Evolutionary conservation across 495 filamentous ascomycete genomes (phyloP), one percentile per base, ranked within the genome.

Genomic region (Neurospora sp.): DNA sequence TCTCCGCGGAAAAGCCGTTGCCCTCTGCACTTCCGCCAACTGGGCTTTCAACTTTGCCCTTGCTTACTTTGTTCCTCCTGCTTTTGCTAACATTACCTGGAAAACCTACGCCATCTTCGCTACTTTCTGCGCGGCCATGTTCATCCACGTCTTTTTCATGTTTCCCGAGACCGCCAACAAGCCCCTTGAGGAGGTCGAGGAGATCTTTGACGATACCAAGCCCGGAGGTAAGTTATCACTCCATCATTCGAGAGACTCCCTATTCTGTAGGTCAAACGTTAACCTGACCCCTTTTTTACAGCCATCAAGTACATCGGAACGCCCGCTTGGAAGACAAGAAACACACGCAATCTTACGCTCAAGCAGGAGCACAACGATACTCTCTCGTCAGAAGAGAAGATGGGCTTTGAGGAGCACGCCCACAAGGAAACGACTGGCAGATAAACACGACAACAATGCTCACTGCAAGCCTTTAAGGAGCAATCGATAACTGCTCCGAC

Each of bases 111-210:
- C 93, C 54, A 78, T 94, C 28, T 95, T 94, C 75, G 92, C 90
- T 42, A 88, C 90, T 10, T 94, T 94, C 80, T 92, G 89, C 79
- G 88, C 89, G 70, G 82, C 84, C 72, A 93, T 92, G 89, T 87
- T 88, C 69, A 77, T 92, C 24, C 93, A 94, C 77, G 87, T 89
- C n/a, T 93, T 89, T 83, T 93, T 94, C 82, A 82, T 92, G 75
- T 93, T 95, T 85, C 93, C 92, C 1, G 92, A 96, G 81, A 94
- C 92, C 0, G 86, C 88, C n/a, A 92, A 92, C 70, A 93, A 93
- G 85, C 90, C 92, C 15, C 86, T 94, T 4, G 93, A 94, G 74
- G 92, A 94, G 76, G 85, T 93, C 21, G 90, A 91, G 69, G 83
- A 81, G 43, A 90, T 93, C 76, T 95, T 95, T 79, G 90, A 90